Percentiles rank a stretch among this genome's conserved stretches.
Evolutionary conservation across 2,329 filamentous ascomycete species (phyloP).

Genomic region (Cadophora luteo-olivacea): DNA sequence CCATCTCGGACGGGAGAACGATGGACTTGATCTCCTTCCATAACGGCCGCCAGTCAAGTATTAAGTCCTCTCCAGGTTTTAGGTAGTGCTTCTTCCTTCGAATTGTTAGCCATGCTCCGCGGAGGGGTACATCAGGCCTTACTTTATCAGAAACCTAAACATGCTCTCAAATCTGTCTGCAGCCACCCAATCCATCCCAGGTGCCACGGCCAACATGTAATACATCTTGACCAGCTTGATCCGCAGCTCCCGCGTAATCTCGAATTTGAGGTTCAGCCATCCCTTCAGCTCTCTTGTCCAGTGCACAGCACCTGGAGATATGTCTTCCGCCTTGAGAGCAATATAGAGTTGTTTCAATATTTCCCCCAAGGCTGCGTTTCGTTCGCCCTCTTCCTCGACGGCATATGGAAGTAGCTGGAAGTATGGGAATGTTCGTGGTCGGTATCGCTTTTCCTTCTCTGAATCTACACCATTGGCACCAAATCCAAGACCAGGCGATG

Average conservation of each 20-base stretch:
- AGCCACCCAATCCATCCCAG: slow-evolving; percentile 81
- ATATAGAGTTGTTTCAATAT: slow-evolving; percentile 96
- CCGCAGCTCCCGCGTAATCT: slow-evolving; percentile 84
- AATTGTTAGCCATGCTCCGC: not conserved
- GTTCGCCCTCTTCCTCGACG: slow-evolving; percentile 79
- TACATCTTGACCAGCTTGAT: slow-evolving; percentile 88
- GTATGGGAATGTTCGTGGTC: slow-evolving; percentile 92
- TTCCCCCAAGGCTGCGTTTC: slow-evolving; percentile 80
- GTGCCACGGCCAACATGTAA: slow-evolving; percentile 90
- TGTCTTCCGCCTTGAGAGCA: slow-evolving; percentile 89
- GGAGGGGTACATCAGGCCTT: slow-evolving; percentile 46
- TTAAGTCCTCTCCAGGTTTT: slow-evolving; percentile 86
- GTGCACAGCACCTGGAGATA: slow-evolving; percentile 89
- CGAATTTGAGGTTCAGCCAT: slow-evolving; percentile 97
- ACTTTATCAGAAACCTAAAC: slow-evolving; percentile 97
- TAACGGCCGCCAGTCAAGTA: slow-evolving; percentile 89
- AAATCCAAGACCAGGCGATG: slow-evolving; percentile 75
- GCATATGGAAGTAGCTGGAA: slow-evolving; percentile 88
- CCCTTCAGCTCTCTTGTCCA: slow-evolving; percentile 96
- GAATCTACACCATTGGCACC: slow-evolving; percentile 55
- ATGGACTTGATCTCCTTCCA: slow-evolving; percentile 93
- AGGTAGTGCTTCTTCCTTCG: slow-evolving; percentile 92
- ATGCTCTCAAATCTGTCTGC: slow-evolving; percentile 94
- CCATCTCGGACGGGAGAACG: slow-evolving; percentile 84
- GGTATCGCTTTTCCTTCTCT: slow-evolving; percentile 67